These are phyloP conservation scores for Lathyrus aphaca DNA, from an alignment of 306 rosid species.

Conservation along the genomic window DNA sequence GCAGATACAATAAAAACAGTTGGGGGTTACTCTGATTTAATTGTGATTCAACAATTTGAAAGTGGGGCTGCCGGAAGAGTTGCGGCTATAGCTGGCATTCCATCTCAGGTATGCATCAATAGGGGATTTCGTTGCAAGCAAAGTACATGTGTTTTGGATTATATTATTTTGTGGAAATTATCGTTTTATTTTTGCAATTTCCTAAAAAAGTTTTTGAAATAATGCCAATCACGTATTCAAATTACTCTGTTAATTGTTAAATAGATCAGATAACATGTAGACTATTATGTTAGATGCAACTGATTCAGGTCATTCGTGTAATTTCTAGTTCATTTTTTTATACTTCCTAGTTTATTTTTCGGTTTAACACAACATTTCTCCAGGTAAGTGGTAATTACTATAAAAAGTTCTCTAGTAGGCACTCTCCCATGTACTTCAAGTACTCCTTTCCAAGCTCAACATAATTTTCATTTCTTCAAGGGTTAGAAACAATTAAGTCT, in stretches of 20 bases:
- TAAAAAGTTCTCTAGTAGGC: too few species aligned
- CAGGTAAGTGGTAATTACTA: too few species aligned
- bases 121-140: slow-evolving; percentile 1
- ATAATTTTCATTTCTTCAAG: too few species aligned
- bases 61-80: slow-evolving; percentile 95
- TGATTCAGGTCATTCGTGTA: slow-evolving; percentile 6
- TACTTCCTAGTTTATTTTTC: background rate
- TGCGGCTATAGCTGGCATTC: slow-evolving; percentile 73
- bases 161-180: background rate
- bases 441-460: too few species aligned
- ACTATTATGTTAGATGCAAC: slow-evolving; percentile 13
- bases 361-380: slow-evolving; percentile 1
- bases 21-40: slow-evolving; percentile 87
- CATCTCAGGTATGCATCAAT: slow-evolving; percentile 66
- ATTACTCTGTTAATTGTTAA: too few species aligned
- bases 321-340: slow-evolving; percentile 1
- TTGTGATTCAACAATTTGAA: slow-evolving; percentile 91
- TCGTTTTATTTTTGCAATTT: background rate
- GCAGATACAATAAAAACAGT: slow-evolving; percentile 87
- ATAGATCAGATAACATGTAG: slow-evolving; percentile 1
- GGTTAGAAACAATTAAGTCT: too few species aligned
- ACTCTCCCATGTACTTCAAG: too few species aligned
- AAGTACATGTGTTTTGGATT: slow-evolving; percentile 8
- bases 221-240: background rate
- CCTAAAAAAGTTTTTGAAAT: background rate